Conservation (phyloP, 768 basidiomycete species). For the Gelatoporia subvermispora region DNA sequence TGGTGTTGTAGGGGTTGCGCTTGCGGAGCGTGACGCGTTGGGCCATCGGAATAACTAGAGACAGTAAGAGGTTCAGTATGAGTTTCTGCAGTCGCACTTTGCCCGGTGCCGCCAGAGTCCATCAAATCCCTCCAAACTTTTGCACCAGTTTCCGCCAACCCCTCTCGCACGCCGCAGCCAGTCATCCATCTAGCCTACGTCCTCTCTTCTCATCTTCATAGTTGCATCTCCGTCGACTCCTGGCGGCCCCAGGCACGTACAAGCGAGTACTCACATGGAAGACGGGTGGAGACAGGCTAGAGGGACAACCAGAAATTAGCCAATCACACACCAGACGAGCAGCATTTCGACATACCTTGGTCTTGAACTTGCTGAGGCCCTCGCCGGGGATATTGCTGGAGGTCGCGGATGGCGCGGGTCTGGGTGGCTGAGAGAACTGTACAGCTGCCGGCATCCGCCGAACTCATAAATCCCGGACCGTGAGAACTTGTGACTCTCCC, state of each 20-base stretch:
- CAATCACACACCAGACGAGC: slow-evolving; percentile 1
- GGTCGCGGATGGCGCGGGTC: slow-evolving; percentile 6
- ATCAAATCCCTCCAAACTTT: too few relatives aligned
- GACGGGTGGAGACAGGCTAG: slow-evolving; percentile 15
- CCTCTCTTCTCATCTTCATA: too few relatives aligned
- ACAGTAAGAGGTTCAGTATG: slow-evolving; percentile 16
- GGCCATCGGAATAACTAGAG: slow-evolving; percentile 59
- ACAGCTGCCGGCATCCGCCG: slow-evolving; percentile 26
- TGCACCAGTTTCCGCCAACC: not conserved
- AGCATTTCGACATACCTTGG: slow-evolving; percentile 24
- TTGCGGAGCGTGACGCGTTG: slow-evolving; percentile 99
- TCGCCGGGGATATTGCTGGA: slow-evolving; percentile 21
- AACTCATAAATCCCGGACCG: not conserved
- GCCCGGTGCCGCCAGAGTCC: too few relatives aligned
- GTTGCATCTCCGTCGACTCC: too few relatives aligned
- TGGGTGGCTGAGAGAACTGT: slow-evolving; percentile 29
- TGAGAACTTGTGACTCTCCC: not conserved
- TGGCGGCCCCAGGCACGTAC: too few relatives aligned
- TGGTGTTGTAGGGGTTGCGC: slow-evolving; percentile 97
- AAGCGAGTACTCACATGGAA: slow-evolving; percentile 17
- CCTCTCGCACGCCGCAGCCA: too few relatives aligned
- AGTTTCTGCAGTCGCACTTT: too few relatives aligned
- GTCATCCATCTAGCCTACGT: too few relatives aligned
- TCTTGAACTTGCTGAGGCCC: slow-evolving; percentile 31
- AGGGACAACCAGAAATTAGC: not conserved